phyloP scores from a whole-genome alignment of 805 yeast genomes.

The Maudiozyma saulgeensis region DNA sequence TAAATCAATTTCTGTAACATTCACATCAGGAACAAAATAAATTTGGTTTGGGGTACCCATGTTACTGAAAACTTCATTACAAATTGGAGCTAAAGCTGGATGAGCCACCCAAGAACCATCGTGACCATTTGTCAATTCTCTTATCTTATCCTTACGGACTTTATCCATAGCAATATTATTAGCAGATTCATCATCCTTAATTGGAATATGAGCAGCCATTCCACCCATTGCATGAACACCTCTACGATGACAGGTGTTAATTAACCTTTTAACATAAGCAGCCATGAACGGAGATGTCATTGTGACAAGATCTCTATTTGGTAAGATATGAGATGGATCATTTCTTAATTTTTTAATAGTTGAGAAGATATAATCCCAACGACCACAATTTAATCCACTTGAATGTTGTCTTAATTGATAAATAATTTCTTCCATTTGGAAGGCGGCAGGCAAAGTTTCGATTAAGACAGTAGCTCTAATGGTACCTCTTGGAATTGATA shows the following conservation, averaged over 20 bases:
- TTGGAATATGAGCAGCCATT: conserved; percentile 83
- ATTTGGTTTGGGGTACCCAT: conserved; percentile 82
- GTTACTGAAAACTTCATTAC: conserved; percentile 60
- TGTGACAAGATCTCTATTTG: conserved; percentile 70
- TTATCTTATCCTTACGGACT: conserved; percentile 63
- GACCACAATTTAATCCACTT: conserved; percentile 76
- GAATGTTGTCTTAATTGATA: conserved; percentile 69
- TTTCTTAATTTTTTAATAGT: conserved; percentile 68
- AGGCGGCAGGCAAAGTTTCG: conserved; percentile 78
- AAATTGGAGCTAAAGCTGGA: conserved; percentile 70
- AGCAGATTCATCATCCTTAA: conserved; percentile 56
- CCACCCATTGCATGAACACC: conserved; percentile 86
- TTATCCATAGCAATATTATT: conserved; percentile 62
- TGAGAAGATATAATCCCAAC: conserved; percentile 83
- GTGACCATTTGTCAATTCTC: conserved; percentile 72
- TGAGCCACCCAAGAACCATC: conserved; percentile 92
- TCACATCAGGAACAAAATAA: conserved; percentile 36
- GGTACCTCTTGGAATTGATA: conserved; percentile 63
- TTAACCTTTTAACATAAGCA: conserved; percentile 63
- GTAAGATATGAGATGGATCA: conserved; percentile 55
- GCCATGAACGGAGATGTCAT: conserved; percentile 79
- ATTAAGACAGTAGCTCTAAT: conserved; percentile 73
- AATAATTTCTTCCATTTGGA: conserved; percentile 78
- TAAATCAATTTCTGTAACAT: conserved; percentile 37
- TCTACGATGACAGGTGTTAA: conserved; percentile 65